Evolutionary conservation across 148 eudicot species (phyloP).

Genomic region (Cornus suecica): DNA sequence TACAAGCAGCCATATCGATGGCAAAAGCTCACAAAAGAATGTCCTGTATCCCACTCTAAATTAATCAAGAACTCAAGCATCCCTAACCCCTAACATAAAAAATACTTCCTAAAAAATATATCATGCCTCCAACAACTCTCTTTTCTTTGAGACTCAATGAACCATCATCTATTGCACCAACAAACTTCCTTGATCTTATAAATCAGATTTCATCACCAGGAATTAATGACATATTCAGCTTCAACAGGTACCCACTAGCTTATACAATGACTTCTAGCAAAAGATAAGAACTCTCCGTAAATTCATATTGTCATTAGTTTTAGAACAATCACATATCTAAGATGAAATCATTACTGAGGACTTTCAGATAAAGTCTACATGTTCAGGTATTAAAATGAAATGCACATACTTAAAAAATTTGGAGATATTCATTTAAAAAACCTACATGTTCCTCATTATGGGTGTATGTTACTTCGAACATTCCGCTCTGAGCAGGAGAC

Average conservation of each 20-base stretch:
- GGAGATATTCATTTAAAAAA: conserved; percentile 3
- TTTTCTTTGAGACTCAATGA: too few relatives aligned
- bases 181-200: too few relatives aligned
- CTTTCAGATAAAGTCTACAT: background rate
- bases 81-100: too few relatives aligned
- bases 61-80: too few relatives aligned
- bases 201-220: background rate
- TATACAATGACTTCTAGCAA: background rate
- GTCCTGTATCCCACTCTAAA: too few relatives aligned
- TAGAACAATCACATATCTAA: background rate
- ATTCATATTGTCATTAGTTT: too few relatives aligned
- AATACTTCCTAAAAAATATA: too few relatives aligned
- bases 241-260: background rate
- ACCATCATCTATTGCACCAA: too few relatives aligned
- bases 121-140: too few relatives aligned
- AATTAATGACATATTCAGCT: background rate
- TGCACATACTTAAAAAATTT: background rate
- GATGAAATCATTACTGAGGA: background rate
- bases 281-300: background rate
- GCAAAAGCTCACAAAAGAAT: too few relatives aligned
- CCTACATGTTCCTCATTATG: conserved; percentile 86
- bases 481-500: conserved; percentile 81
- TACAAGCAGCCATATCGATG: too few relatives aligned
- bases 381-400: background rate
- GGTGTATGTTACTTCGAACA: conserved; percentile 85